Base-by-base conservation (phyloP, 306 rosid species). In the Fragaria iinumae region DNA sequence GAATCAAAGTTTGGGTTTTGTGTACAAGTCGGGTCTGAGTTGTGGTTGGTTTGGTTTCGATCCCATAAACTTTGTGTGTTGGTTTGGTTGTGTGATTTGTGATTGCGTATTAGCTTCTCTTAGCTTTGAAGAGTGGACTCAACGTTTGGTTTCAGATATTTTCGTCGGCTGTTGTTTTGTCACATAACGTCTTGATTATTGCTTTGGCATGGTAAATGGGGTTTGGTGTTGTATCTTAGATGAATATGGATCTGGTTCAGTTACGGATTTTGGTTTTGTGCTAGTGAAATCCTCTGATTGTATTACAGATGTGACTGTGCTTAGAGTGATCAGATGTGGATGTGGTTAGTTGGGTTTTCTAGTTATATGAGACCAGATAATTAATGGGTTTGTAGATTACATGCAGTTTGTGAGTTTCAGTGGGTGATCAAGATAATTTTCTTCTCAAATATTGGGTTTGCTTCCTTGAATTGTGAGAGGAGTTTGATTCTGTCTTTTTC, bases 191-290 rank as follows among this genome's bases (percentile, higher is more conserved):
- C 60, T 47, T 73, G 59, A 75, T 70, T 70, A 74, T 73, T 55
- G n/a, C 21, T 71, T 77, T 72, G 62, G 68, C 77, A 67, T 66
- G 74, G 34, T 49, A 29, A 41, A 75, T 71, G 55, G 47, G 50
- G 25, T 82, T 73, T 71, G 75, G 17, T 47, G 68, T 74, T 56
- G 60, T 77, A 75, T 52, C 70, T 45, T 71, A 44, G 43, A 36
- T 67, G 32, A 27, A 72, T 74, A 73, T 87, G 87, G 93, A 87
- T 87, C 89, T 77, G 86, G 79, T 64, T 81, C 60, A 44, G 34
- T 74, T 77, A 36, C 78, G 23, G 60, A 17, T 72, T 66, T 69
- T 73, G 72, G 71, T 66, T 80, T 71, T 76, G 64, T 39, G 83
- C 70, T 75, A 38, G 78, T 62, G 38, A 67, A 64, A 71, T 77